Evolutionary conservation across 1,284 basidiomycete species (phyloP).

Genomic region (Cerioporus squamosus): DNA sequence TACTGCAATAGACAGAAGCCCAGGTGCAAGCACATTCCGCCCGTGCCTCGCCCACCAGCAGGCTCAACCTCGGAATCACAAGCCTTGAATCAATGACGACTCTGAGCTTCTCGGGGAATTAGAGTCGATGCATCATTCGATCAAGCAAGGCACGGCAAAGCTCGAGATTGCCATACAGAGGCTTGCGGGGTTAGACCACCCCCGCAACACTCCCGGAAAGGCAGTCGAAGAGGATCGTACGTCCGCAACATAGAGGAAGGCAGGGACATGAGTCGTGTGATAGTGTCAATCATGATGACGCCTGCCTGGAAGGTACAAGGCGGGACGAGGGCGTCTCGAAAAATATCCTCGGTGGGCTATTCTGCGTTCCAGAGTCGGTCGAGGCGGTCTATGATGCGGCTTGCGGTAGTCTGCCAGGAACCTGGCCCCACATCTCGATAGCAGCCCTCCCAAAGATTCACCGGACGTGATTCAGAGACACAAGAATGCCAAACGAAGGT

Average conservation of each 20-base stretch:
- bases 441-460: too few relatives aligned
- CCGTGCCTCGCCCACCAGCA: background rate
- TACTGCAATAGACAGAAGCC: background rate
- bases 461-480: too few relatives aligned
- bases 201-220: background rate
- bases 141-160: background rate
- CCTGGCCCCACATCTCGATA: too few relatives aligned
- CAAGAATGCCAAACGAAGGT: too few relatives aligned
- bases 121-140: background rate
- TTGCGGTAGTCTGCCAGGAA: too few relatives aligned
- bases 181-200: background rate
- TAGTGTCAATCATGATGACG: background rate
- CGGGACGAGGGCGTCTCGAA: background rate
- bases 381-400: background rate
- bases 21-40: background rate
- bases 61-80: constrained; percentile 10
- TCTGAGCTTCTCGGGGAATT: background rate
- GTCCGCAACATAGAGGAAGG: background rate
- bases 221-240: background rate
- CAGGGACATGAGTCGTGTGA: background rate
- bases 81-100: background rate
- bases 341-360: background rate
- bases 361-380: background rate
- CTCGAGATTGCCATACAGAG: background rate
- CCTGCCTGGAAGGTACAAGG: too few relatives aligned